These are phyloP conservation scores for Pichia terricola DNA, from an alignment of 1,139 yeast genomes.

Conservation along the genomic window DNA sequence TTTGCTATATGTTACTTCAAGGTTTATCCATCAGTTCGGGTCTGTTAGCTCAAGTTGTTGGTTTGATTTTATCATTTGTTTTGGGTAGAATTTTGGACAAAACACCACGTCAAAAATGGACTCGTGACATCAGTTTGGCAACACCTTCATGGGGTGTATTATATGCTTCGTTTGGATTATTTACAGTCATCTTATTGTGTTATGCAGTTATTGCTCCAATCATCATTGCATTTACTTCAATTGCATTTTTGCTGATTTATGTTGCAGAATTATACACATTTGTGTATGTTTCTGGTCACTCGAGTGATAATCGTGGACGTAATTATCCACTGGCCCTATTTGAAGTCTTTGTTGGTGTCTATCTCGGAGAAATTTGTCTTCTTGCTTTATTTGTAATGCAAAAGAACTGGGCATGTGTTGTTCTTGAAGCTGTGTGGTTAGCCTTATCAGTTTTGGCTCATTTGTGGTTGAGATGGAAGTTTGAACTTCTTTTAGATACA, in stretches of 20 bases:
- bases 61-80: slow-evolving; percentile 59
- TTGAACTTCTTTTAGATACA: slow-evolving; percentile 51
- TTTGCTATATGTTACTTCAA: slow-evolving; percentile 64
- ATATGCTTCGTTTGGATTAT: slow-evolving; percentile 75
- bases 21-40: slow-evolving; percentile 80
- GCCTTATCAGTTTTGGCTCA: slow-evolving; percentile 62
- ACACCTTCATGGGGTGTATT: slow-evolving; percentile 78
- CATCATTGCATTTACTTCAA: slow-evolving; percentile 57
- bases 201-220: slow-evolving; percentile 80
- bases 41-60: slow-evolving; percentile 66
- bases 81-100: slow-evolving; percentile 62
- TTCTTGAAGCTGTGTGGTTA: slow-evolving; percentile 57
- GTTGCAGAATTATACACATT: slow-evolving; percentile 74
- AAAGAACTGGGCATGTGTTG: slow-evolving; percentile 92
- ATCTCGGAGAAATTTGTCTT: slow-evolving; percentile 77
- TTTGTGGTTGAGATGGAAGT: slow-evolving; percentile 45
- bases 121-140: slow-evolving; percentile 54
- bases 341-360: slow-evolving; percentile 82
- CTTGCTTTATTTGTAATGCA: slow-evolving; percentile 83
- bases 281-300: slow-evolving; percentile 56
- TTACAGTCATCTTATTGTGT: slow-evolving; percentile 70
- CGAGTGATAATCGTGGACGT: slow-evolving; percentile 71
- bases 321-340: slow-evolving; percentile 82
- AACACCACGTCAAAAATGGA: slow-evolving; percentile 84
- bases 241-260: slow-evolving; percentile 63